Evolutionary conservation across 306 rosid genomes (phyloP), one percentile per base, ranked within the genome.

Genomic region (Trifolium pratense): DNA sequence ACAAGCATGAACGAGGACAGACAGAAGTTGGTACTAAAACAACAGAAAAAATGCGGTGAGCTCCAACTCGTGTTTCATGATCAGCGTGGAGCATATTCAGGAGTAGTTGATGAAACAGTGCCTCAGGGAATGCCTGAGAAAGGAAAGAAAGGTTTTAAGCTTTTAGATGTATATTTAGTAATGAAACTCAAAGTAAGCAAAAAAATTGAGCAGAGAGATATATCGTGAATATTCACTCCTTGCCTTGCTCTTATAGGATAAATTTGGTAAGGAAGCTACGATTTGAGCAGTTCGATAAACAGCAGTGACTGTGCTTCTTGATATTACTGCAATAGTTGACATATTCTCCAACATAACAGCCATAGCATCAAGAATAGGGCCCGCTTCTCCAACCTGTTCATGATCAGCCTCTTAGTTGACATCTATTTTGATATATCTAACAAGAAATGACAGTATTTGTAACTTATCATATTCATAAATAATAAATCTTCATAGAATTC

Each of bases 21-120:
- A 93, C 77, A 37, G 94, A 88, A 51, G 89, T 80, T 71, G 96
- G 98, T 39, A 93, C 96, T 72, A 91, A 90, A 85, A 88, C 92
- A 45, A 88, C 90, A 37, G 97, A 89, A 79, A 93, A 91, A 48
- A 93, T 84, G 32, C 91, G 86, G 70, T 93, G 98, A 36, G 97
- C 94, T 60, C 90, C 89, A 15, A 81, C 87, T 82, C 92, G 89
- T 42, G 90, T 89, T 87, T 91, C 98, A 71, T 86, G 90, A 84
- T 93, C 98, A 46, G 89, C 89, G 78, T 93, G 97, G 79, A 87
- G 89, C 97, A 93, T 93, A 74, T 87, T 89, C 43, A 66, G 85
- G 70, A 89, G 89, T 75, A 93, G 75, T 71, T 93, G 98, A 83
- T 93, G 94, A 84, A 91, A 88, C 85, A 93, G 75, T 61, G 96